Percentiles rank a stretch among this genome's conserved stretches.
Conservation (phyloP, 306 rosid species). For the Corylus avellana region DNA sequence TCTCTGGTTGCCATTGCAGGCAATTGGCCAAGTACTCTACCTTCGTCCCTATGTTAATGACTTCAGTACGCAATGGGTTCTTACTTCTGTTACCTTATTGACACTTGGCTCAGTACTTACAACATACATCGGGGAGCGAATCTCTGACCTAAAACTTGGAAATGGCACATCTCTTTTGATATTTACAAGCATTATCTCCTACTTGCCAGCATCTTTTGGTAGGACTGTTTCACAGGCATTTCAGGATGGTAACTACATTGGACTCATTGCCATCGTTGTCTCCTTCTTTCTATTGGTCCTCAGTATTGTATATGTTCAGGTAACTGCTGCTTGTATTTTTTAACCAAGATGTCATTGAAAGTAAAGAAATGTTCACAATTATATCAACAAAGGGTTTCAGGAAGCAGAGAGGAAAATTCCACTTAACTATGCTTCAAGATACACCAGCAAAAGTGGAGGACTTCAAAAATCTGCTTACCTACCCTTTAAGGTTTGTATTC, state of each 20-base stretch:
- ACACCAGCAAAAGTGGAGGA: conserved; percentile 71
- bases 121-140: conserved; percentile 83
- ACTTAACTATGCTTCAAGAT: conserved; percentile 89
- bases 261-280: conserved; percentile 63
- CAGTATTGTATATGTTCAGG: conserved; percentile 98
- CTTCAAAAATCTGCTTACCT: conserved; percentile 88
- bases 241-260: conserved; percentile 82
- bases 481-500: conserved; percentile 76
- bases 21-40: conserved; percentile 92
- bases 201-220: conserved; percentile 97
- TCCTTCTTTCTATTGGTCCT: conserved; percentile 86
- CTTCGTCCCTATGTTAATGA: conserved; percentile 94
- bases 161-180: conserved; percentile 96
- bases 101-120: conserved; percentile 88
- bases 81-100: conserved; percentile 76
- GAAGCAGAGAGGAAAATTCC: conserved; percentile 99
- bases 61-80: conserved; percentile 74
- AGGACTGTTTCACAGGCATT: conserved; percentile 73
- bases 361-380: conserved; percentile 24
- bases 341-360: conserved; percentile 22
- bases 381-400: conserved; percentile 61
- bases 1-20: conserved; percentile 48
- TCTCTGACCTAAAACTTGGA: conserved; percentile 92
- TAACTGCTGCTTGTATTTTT: conserved; percentile 38
- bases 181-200: conserved; percentile 94